These are phyloP conservation scores for Didymellaceae sp. DNA, from an alignment of 2,329 filamentous ascomycete species.

Conservation along the genomic window DNA sequence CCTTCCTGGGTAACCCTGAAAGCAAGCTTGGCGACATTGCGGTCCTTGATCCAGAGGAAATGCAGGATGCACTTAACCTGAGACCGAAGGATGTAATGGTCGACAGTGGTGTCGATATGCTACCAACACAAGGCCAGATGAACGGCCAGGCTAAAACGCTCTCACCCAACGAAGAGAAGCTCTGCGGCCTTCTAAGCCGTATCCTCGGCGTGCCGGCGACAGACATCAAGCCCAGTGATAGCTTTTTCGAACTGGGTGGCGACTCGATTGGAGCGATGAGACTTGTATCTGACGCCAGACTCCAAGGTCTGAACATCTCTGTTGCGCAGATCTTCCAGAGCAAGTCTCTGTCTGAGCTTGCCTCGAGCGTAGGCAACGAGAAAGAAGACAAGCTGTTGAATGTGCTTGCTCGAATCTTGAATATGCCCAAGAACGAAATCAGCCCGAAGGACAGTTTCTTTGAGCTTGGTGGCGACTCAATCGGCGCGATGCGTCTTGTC, in stretches of 20 bases:
- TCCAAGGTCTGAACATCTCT: slow-evolving; percentile 45
- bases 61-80: slow-evolving; percentile 34
- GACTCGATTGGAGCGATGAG: slow-evolving; percentile 57
- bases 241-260: slow-evolving; percentile 56
- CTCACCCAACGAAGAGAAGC: slow-evolving; percentile 36
- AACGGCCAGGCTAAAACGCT: slow-evolving; percentile 13
- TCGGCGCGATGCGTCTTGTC: slow-evolving; percentile 55
- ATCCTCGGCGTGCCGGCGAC: slow-evolving; percentile 37
- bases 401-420: slow-evolving; percentile 39
- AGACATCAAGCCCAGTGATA: slow-evolving; percentile 49
- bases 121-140: slow-evolving; percentile 9
- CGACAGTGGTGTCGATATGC: slow-evolving; percentile 30
- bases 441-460: slow-evolving; percentile 53
- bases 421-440: slow-evolving; percentile 45
- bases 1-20: slow-evolving; percentile 55
- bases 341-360: slow-evolving; percentile 59
- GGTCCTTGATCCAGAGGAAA: slow-evolving; percentile 37
- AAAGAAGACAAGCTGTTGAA: slow-evolving; percentile 41
- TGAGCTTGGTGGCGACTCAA: slow-evolving; percentile 55
- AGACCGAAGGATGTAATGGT: slow-evolving; percentile 30
- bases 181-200: slow-evolving; percentile 32
- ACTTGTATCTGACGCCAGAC: slow-evolving; percentile 49
- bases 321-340: slow-evolving; percentile 54
- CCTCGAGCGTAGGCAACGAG: slow-evolving; percentile 52
- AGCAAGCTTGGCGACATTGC: slow-evolving; percentile 39